Evolutionary conservation across 345 rosid species (phyloP), one percentile per base, ranked within the genome.

Genomic region (Eucalyptus regnans): DNA sequence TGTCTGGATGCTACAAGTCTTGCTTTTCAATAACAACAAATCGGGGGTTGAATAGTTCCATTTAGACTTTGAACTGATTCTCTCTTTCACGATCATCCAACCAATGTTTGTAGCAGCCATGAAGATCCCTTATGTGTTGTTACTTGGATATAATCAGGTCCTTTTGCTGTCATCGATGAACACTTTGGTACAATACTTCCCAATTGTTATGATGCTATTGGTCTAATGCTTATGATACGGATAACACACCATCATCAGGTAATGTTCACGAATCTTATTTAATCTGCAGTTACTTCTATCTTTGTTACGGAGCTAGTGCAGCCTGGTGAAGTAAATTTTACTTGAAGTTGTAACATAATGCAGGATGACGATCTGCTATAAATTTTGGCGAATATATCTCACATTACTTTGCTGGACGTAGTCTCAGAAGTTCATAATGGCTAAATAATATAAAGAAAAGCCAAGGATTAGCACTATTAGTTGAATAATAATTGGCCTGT

Each of bases 161-260:
- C 99, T 88, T 95, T 97, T 95, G 95, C 97, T 88, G 99, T 97
- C 89, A 94, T 98, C 50, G 99, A 97, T 86, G 99, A 98, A 88
- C 99, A 98, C 93, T 95, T 98, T 91, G 95, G 91, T 93, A 92
- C 96, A 52, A 92, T 97, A 88, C 95, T 98, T 85, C 96, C 98
- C 87, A 96, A 96, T 93, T 96, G 95, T 91, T 98, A 94, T 92
- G 99, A 98, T 93, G 99, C 99, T 87, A 98, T 98, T 66, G 99
- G 99, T 56, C 93, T 98, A 89, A 97, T 96, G 99, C 97, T 98
- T 88, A 97, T 98, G 99, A 98, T 98, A 92, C 96, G 97, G 89
- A 95, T 98, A 91, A 93, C 96, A 93, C 96, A 96, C 94, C 97
- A 95, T 80, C 99, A 98, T 90, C 99, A 96, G 99, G 99, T 98